Evolutionary conservation across 2,329 filamentous ascomycete species (phyloP), one percentile per base, ranked within the genome.

Genomic region (Fusarium coicis): DNA sequence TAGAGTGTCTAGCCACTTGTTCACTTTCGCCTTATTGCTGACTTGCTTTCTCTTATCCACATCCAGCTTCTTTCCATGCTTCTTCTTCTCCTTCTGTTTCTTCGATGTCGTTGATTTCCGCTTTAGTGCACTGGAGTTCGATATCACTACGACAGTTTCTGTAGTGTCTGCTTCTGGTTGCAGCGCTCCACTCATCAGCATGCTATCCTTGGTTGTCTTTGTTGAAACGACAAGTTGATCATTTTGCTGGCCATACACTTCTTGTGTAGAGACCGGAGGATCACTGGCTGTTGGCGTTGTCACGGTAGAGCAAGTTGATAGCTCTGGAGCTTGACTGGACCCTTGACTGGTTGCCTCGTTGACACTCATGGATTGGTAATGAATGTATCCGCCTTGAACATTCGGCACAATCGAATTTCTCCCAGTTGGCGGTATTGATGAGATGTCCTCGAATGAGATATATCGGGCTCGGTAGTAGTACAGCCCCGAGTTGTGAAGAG

Each of bases 391-490:
- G 12, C 73, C 75, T n/a, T 52, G 60, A 11, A 62, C 39, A 21
- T 76, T 64, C 14, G 57, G 64, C 26, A 77, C 64, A 39, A 76
- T 63, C 23, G 63, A 74, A 65, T 75, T 77, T 46, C 72, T 74
- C 6, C 72, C 66, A 36, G 68, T 75, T 21, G 57, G 46, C 19
- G 54, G 55, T 37, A 76, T 60, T 39, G 57, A 42, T 39, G 61
- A 47, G 15, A 70, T 67, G 14, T 55, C 72, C 15, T 75, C 55
- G n/a, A 68, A 61, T 32, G 74, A 60, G 50, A 78, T 66, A n/a
- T 70, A 70, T 14, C 76, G 73, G 26, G 63, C 74, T 61, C 76
- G 76, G 16, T 73, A 78, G 34, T 76, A 77, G 57, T 71, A 70
- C 11, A 66, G 43, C 6, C 63, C 53, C 5, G 72, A 70, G 10